Evolutionary conservation across 2,329 filamentous ascomycete genomes (phyloP).

Genomic region (Fusarium graminum): DNA sequence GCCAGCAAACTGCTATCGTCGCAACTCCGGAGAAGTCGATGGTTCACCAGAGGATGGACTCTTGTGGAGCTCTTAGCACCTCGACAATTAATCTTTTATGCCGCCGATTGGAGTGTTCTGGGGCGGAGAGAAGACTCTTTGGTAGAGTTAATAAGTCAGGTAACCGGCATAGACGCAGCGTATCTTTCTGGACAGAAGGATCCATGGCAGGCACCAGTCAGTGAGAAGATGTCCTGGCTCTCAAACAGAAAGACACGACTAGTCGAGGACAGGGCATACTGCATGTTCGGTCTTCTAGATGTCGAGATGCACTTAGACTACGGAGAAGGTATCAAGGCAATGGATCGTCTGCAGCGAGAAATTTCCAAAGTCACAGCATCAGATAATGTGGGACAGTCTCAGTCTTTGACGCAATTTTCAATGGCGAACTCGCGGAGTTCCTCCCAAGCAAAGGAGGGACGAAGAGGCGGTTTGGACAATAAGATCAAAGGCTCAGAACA

Average conservation of each 20-base stretch:
- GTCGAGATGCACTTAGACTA: background rate
- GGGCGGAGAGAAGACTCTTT: background rate
- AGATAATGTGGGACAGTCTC: too few relatives aligned
- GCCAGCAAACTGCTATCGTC: slow-evolving; percentile 15
- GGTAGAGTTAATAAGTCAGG: accelerated
- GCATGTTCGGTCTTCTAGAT: background rate
- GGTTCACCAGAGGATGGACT: slow-evolving; percentile 35
- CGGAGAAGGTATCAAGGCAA: background rate
- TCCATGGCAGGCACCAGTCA: background rate
- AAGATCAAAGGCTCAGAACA: too few relatives aligned
- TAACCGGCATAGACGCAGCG: accelerated
- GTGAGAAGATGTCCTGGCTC: background rate
- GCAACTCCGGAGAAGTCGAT: background rate
- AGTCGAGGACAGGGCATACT: background rate
- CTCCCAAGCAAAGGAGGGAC: too few relatives aligned
- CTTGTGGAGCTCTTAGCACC: slow-evolving; percentile 27
- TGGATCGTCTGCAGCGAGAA: background rate
- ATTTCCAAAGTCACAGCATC: too few relatives aligned
- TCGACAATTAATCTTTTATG: slow-evolving; percentile 7
- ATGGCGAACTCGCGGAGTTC: too few relatives aligned
- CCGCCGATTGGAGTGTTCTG: slow-evolving; percentile 1
- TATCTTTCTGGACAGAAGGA: background rate
- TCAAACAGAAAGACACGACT: background rate
- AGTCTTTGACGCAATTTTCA: too few relatives aligned
- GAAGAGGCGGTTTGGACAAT: too few relatives aligned